Percentiles rank a stretch among this genome's conserved stretches.
These are phyloP conservation scores for Tolypocladium tundrense DNA, from an alignment of 2,329 filamentous ascomycete genomes.

Conservation along the genomic window DNA sequence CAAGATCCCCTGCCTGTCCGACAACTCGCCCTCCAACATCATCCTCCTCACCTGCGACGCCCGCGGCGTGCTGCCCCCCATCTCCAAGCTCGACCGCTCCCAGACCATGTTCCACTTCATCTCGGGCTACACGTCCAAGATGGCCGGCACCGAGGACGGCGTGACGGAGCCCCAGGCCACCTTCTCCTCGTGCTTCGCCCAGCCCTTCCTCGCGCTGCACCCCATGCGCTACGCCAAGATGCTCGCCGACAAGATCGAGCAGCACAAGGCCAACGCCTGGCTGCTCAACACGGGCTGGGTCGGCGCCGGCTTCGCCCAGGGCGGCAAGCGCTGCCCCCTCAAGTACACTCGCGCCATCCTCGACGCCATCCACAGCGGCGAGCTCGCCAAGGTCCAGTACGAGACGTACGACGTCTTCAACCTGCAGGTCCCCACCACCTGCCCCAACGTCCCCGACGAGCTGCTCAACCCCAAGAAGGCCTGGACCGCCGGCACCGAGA, in stretches of 20 bases:
- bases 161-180: slow-evolving; percentile 96
- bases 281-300: slow-evolving; percentile 98
- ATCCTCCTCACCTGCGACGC: slow-evolving; percentile 97
- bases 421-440: slow-evolving; percentile 86
- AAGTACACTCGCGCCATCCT: slow-evolving; percentile 99
- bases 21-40: slow-evolving; percentile 90
- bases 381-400: slow-evolving; percentile 86
- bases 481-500: slow-evolving; percentile 74
- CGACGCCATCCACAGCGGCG: slow-evolving; percentile 93
- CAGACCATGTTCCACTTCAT: slow-evolving; percentile 99
- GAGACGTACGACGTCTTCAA: slow-evolving; percentile 97
- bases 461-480: slow-evolving; percentile 89
- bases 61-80: slow-evolving; percentile 90
- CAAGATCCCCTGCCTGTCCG: slow-evolving; percentile 90
- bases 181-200: slow-evolving; percentile 98
- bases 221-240: slow-evolving; percentile 99
- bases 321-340: slow-evolving; percentile 92
- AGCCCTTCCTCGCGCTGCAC: slow-evolving; percentile 97
- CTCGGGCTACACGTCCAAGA: slow-evolving; percentile 98
- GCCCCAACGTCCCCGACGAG: slow-evolving; percentile 80
- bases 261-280: slow-evolving; percentile 95
- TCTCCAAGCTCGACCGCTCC: slow-evolving; percentile 87
- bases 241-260: slow-evolving; percentile 94
- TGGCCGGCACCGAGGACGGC: slow-evolving; percentile 97
- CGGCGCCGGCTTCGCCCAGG: slow-evolving; percentile 79